These are phyloP conservation scores for Hondaea fermentalgiana DNA, from an alignment of 108 stramenopile genomes.

Conservation along the genomic window DNA sequence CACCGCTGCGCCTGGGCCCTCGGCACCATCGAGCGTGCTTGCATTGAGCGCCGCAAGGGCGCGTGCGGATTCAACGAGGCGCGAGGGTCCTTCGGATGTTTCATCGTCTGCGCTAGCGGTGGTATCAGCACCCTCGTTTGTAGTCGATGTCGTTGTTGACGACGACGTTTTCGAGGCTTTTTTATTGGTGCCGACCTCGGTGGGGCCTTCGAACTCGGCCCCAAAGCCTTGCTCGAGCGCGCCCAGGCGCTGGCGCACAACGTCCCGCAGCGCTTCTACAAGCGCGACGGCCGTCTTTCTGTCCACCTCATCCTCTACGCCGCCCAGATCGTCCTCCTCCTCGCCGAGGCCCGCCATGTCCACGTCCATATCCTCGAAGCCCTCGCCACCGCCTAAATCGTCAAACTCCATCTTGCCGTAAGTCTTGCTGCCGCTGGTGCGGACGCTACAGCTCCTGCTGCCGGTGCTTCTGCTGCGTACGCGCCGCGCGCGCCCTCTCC, in stretches of 20 bases:
- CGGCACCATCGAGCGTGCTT: neutral
- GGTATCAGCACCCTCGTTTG: too few relatives aligned
- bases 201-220: neutral
- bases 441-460: too few relatives aligned
- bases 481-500: too few relatives aligned
- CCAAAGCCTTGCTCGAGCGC: neutral
- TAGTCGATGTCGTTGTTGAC: neutral
- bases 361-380: neutral
- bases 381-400: neutral
- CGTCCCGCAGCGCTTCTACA: neutral
- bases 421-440: too few relatives aligned
- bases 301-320: neutral
- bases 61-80: neutral
- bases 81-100: neutral
- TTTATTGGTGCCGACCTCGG: neutral
- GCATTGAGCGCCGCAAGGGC: neutral
- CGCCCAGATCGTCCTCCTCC: neutral
- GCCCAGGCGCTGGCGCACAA: neutral
- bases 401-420: neutral
- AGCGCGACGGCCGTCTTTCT: neutral
- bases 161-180: neutral
- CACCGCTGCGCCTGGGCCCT: neutral
- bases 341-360: neutral
- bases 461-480: too few relatives aligned
- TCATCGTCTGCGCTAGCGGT: too few relatives aligned